phyloP scores from a whole-genome alignment of 495 filamentous ascomycete species.

The Penicillium crystallinum region DNA sequence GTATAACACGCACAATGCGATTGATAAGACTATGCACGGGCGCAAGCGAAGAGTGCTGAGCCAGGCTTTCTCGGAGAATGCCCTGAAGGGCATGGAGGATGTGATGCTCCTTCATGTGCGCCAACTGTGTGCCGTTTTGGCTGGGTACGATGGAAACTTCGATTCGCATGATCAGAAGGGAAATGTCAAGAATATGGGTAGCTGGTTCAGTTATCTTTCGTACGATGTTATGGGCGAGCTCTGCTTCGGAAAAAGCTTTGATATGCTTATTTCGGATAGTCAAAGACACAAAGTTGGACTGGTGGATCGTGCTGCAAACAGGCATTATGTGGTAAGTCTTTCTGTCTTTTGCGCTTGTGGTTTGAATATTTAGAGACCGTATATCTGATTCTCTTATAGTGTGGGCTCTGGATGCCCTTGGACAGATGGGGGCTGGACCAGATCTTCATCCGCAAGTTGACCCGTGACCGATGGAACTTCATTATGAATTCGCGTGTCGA shows the following conservation, averaged over 20 bases:
- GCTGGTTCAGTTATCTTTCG: constrained; percentile 50
- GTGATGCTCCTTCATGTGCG: constrained; percentile 45
- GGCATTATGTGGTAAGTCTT: constrained; percentile 48
- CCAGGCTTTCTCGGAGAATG: constrained; percentile 50
- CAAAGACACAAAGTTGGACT: constrained; percentile 41
- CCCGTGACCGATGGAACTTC: constrained; percentile 54
- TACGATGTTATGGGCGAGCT: constrained; percentile 51
- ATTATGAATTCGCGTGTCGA: constrained; percentile 56
- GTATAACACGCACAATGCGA: constrained; percentile 52
- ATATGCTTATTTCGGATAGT: constrained; percentile 50
- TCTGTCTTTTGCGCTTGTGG: background rate
- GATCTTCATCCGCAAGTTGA: constrained; percentile 53
- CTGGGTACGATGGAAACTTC: constrained; percentile 11
- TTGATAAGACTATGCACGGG: constrained; percentile 49
- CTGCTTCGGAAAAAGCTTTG: constrained; percentile 50
- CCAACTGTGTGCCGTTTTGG: constrained; percentile 40
- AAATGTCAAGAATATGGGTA: constrained; percentile 41
- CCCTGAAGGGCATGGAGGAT: constrained; percentile 49
- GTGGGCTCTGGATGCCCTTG: constrained; percentile 55
- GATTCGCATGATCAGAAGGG: constrained; percentile 16
- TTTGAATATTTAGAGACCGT: background rate
- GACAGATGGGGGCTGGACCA: constrained; percentile 51
- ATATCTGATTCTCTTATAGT: constrained; percentile 28
- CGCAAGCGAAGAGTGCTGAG: constrained; percentile 50
- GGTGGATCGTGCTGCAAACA: constrained; percentile 48